These are phyloP conservation scores for Vickermania ingenoplastis DNA, from an alignment of 208 protist species.

Conservation along the genomic window DNA sequence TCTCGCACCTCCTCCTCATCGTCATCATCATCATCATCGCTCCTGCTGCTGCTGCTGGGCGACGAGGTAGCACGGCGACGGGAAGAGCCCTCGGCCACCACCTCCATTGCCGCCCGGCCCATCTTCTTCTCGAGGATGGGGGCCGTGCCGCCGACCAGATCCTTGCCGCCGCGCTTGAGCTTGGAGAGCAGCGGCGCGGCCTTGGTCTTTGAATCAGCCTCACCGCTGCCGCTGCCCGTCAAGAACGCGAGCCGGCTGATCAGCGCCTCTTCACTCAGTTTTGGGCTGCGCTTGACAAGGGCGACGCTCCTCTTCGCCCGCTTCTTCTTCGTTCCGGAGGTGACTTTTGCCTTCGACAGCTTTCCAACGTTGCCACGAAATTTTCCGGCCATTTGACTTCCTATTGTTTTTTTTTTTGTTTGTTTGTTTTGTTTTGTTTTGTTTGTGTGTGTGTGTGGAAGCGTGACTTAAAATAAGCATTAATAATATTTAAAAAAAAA, in stretches of 20 bases:
- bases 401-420: neutral
- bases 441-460: slow-evolving; percentile 14
- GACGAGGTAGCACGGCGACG: neutral
- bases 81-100: neutral
- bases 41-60: neutral
- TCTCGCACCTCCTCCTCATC: no score
- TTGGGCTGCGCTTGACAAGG: slow-evolving; percentile 68
- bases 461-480: neutral
- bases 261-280: slow-evolving; percentile 36
- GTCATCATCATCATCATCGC: no score
- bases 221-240: slow-evolving; percentile 7
- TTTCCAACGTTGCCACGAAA: slow-evolving; percentile 72
- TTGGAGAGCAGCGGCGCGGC: neutral
- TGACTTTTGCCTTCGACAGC: slow-evolving; percentile 52
- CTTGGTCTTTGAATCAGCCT: neutral
- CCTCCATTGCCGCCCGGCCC: slow-evolving; percentile 1
- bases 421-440: slow-evolving; percentile 7
- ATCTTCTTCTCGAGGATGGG: slow-evolving; percentile 1
- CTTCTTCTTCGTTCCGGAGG: slow-evolving; percentile 24
- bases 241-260: slow-evolving; percentile 64
- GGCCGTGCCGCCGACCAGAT: neutral
- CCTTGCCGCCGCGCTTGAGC: neutral
- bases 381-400: slow-evolving; percentile 56
- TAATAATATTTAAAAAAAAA: neutral
- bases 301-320: slow-evolving; percentile 44